These are phyloP conservation scores for Solanum rostratum DNA, from an alignment of 257 asterid species.

Conservation along the genomic window DNA sequence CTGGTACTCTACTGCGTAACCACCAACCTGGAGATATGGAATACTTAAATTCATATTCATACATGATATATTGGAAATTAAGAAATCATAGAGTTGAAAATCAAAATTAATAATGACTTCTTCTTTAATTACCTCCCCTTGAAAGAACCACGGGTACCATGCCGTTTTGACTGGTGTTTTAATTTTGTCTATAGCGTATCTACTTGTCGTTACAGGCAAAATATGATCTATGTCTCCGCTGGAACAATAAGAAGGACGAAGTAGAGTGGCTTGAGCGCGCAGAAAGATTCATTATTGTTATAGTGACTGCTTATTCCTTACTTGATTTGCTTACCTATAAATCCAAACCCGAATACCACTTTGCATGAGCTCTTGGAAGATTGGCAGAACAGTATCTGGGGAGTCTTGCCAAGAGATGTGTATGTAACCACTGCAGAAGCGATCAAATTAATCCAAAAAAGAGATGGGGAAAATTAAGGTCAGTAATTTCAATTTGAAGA, in stretches of 20 bases:
- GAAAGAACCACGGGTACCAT: conserved; percentile 54
- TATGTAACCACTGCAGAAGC: conserved; percentile 7
- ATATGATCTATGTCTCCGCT: conserved; percentile 51
- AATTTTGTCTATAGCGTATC: conserved; percentile 37
- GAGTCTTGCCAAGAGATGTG: conserved; percentile 16
- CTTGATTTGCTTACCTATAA: conserved; percentile 21
- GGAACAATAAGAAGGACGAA: not conserved
- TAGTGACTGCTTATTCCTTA: not conserved
- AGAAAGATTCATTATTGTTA: no score
- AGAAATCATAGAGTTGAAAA: not conserved
- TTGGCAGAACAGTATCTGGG: conserved; percentile 33
- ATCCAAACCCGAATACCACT: conserved; percentile 44
- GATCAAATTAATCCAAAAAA: no score
- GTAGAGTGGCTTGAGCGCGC: no score
- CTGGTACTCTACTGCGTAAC: conserved; percentile 41
- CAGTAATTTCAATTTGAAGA: not conserved
- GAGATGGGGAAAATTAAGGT: no score
- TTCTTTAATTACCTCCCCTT: conserved; percentile 27
- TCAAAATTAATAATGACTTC: not conserved
- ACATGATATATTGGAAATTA: not conserved
- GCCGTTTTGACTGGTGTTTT: conserved; percentile 28
- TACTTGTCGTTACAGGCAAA: conserved; percentile 47
- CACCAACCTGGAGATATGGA: conserved; percentile 39
- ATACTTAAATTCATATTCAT: not conserved
- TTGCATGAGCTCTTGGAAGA: conserved; percentile 36